Percentiles rank a stretch among this genome's conserved stretches.
Conservation (phyloP, 352 stramenopile species). For the Aphanomyces astaci region DNA sequence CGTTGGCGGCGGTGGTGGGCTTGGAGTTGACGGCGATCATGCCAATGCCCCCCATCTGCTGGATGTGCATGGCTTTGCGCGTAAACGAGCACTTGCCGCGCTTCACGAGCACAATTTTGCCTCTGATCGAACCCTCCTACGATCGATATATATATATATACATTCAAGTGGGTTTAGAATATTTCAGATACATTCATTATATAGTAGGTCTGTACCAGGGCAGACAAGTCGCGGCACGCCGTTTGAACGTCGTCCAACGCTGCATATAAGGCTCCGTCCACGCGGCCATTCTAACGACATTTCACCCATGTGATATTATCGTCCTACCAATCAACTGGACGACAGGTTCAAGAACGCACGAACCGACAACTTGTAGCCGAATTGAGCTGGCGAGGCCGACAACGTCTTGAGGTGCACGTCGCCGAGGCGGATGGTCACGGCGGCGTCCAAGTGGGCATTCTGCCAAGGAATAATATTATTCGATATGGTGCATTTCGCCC, state of each 20-base stretch:
- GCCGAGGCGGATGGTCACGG: constrained; percentile 49
- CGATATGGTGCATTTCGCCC: no score
- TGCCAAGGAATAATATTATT: background rate
- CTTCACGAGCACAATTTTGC: constrained; percentile 58
- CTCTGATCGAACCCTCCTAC: constrained; percentile 28
- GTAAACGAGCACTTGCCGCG: constrained; percentile 71
- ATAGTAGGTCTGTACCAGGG: background rate
- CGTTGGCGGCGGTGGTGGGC: constrained; percentile 17
- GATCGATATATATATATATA: no score
- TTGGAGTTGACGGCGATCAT: constrained; percentile 71
- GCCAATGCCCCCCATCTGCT: constrained; percentile 45
- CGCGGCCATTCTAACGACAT: constrained; percentile 26
- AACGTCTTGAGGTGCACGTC: constrained; percentile 59
- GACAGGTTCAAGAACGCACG: no score
- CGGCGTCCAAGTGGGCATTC: constrained; percentile 32
- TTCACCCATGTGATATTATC: constrained; percentile 27
- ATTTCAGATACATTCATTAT: constrained; percentile 24
- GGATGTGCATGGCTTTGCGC: constrained; percentile 57
- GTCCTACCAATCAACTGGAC: background rate
- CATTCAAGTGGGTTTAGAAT: no score
- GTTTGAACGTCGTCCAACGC: constrained; percentile 37
- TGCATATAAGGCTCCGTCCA: constrained; percentile 53
- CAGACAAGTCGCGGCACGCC: constrained; percentile 37
- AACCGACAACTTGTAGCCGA: constrained; percentile 34
- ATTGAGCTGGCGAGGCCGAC: constrained; percentile 54